Conservation (phyloP, 768 basidiomycete genomes). For the Rhizopogon salebrosus region DNA sequence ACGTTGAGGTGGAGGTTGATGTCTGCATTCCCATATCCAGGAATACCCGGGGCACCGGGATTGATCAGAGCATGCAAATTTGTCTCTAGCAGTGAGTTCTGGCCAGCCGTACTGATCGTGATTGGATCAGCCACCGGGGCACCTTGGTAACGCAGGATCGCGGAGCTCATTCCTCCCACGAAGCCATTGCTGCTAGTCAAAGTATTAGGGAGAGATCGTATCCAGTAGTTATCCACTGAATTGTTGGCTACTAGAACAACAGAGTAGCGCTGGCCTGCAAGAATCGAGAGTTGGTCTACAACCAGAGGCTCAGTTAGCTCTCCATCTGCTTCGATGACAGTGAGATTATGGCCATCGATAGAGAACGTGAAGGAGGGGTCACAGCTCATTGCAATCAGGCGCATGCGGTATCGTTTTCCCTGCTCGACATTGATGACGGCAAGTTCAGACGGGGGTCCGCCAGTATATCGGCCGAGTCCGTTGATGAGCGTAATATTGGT, state of each 20-base stretch:
- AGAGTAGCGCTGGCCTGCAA: constrained; percentile 42
- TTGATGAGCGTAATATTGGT: constrained; percentile 34
- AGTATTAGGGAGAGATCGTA: constrained; percentile 4
- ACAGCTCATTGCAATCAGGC: constrained; percentile 31
- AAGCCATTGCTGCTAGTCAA: constrained; percentile 28
- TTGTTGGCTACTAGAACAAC: constrained; percentile 38
- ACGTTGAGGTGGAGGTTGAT: constrained; percentile 17
- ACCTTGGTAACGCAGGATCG: constrained; percentile 15
- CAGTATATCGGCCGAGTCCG: constrained; percentile 29
- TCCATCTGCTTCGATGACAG: constrained; percentile 39
- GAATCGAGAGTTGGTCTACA: constrained; percentile 32
- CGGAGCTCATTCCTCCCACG: constrained; percentile 23
- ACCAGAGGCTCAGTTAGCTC: constrained; percentile 31
- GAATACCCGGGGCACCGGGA: constrained; percentile 18
- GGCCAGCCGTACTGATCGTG: constrained; percentile 11
- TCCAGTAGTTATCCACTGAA: constrained; percentile 37
- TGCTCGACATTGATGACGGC: constrained; percentile 28
- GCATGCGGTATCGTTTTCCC: constrained; percentile 32
- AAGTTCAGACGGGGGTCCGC: constrained; percentile 21
- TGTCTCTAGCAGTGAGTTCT: constrained; percentile 11
- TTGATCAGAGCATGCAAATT: constrained; percentile 15
- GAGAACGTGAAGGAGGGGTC: constrained; percentile 24
- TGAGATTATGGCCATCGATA: constrained; percentile 22
- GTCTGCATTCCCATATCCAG: constrained; percentile 19
- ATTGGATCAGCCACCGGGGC: constrained; percentile 24